Conservation (phyloP, 352 stramenopile genomes). For the Phytophthora kernoviae region DNA sequence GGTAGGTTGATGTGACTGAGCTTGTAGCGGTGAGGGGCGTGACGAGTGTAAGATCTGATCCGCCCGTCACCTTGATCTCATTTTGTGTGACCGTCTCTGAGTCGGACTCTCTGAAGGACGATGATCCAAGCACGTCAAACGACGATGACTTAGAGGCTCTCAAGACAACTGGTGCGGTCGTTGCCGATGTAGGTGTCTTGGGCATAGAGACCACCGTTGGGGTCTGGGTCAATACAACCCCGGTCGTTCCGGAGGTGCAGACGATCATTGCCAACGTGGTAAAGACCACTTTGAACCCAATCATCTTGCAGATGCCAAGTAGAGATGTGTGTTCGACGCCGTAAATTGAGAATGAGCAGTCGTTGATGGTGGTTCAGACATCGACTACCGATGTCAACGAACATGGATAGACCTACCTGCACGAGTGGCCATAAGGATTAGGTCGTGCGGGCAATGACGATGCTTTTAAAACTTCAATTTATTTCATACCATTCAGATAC, state of each 20-base stretch:
- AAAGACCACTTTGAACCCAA: background rate
- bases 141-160: background rate
- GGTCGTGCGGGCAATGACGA: background rate
- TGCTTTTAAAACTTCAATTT: too few relatives aligned
- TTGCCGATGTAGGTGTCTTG: background rate
- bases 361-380: background rate
- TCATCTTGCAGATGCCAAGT: background rate
- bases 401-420: background rate
- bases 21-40: background rate
- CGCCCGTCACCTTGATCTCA: background rate
- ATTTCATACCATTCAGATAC: background rate
- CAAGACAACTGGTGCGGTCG: background rate
- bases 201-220: background rate
- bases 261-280: background rate
- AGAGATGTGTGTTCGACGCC: slow-evolving; percentile 1
- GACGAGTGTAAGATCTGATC: background rate
- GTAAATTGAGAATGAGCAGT: background rate
- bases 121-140: background rate
- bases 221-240: background rate
- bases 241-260: background rate
- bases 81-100: too few relatives aligned
- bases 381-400: background rate
- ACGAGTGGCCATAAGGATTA: background rate
- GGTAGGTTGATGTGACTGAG: slow-evolving; percentile 5
- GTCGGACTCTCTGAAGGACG: background rate